These are phyloP conservation scores for Acer saccharum DNA, from an alignment of 345 rosid species.

Conservation along the genomic window DNA sequence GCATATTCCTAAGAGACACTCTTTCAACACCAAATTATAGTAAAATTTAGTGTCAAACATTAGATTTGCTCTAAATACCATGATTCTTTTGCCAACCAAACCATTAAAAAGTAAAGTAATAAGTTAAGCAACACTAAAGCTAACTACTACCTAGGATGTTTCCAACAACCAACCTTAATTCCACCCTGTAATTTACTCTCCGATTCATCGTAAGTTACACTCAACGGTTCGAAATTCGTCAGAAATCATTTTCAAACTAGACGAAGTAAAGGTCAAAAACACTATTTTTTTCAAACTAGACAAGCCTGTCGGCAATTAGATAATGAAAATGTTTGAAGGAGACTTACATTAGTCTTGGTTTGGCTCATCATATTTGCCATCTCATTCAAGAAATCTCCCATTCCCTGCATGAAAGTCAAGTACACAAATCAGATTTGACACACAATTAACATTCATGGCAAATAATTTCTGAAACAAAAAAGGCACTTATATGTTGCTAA, in stretches of 20 bases:
- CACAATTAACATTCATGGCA: neutral
- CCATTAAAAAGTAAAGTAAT: slow-evolving; percentile 1
- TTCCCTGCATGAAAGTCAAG: slow-evolving; percentile 53
- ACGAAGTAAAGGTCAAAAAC: too few relatives aligned
- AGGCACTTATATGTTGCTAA: neutral
- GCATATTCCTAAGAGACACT: too few relatives aligned
- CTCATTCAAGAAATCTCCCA: slow-evolving; percentile 90
- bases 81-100: slow-evolving; percentile 11
- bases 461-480: too few relatives aligned
- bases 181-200: neutral
- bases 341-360: slow-evolving; percentile 61
- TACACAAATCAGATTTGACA: neutral
- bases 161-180: too few relatives aligned
- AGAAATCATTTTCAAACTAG: neutral
- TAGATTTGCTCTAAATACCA: neutral
- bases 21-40: too few relatives aligned
- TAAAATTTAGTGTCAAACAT: too few relatives aligned
- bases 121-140: neutral
- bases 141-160: too few relatives aligned
- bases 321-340: neutral
- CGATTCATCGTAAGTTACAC: too few relatives aligned
- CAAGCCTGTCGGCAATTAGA: neutral
- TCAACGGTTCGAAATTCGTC: neutral
- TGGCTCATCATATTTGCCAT: slow-evolving; percentile 92
- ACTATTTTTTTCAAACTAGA: too few relatives aligned